Evolutionary conservation across 305 asterid species (phyloP).

Genomic region (Caryopteris hybrid): DNA sequence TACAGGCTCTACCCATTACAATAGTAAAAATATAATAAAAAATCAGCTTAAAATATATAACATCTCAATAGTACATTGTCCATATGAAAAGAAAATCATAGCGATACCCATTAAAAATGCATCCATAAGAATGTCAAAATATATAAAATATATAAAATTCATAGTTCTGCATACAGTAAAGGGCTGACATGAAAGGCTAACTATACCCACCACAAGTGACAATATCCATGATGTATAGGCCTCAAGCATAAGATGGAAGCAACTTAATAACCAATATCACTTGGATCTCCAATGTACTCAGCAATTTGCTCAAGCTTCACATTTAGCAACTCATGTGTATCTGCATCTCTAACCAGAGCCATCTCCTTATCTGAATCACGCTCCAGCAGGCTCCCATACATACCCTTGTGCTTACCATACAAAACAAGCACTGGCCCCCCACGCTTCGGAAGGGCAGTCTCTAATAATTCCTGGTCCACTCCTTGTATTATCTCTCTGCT

Average conservation of each 20-base stretch:
- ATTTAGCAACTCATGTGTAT: constrained; percentile 54
- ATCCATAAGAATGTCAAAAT: not conserved
- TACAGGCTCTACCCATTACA: not conserved
- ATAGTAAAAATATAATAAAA: not conserved
- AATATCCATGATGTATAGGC: not conserved
- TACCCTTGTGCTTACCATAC: constrained; percentile 65
- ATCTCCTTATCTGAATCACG: constrained; percentile 64
- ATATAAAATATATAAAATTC: not conserved
- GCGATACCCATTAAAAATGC: not conserved
- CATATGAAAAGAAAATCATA: not conserved
- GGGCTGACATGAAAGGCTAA: not conserved
- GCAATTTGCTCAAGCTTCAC: constrained; percentile 88
- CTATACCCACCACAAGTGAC: not conserved
- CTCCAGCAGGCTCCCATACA: constrained; percentile 66
- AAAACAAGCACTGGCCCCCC: constrained; percentile 78
- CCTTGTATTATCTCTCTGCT: constrained; percentile 64
- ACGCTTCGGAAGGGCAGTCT: constrained; percentile 84
- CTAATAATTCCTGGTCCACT: constrained; percentile 67
- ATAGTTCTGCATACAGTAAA: not conserved
- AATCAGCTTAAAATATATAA: not conserved
- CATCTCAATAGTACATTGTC: not conserved
- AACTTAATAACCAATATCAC: constrained; percentile 60
- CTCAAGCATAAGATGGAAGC: not conserved
- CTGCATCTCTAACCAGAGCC: constrained; percentile 64
- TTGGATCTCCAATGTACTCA: constrained; percentile 83